Evolutionary conservation across 1,284 basidiomycete genomes (phyloP).

Genomic region (Cryptococcus floricola): DNA sequence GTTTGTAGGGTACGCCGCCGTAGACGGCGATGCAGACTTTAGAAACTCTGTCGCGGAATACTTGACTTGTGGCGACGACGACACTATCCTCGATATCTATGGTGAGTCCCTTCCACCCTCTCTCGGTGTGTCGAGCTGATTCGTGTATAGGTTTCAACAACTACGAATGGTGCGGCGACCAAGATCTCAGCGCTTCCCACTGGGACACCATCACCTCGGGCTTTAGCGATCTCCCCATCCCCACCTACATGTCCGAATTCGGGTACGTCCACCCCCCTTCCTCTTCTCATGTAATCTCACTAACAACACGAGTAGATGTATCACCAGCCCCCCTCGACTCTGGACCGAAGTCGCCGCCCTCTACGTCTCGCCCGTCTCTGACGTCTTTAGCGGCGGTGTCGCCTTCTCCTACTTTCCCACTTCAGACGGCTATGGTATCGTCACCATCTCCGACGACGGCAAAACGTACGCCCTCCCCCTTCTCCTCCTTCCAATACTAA

Average conservation of each 20-base stretch:
- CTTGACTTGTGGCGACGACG: conserved; percentile 72
- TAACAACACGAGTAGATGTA: conserved; percentile 51
- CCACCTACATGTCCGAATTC: conserved; percentile 87
- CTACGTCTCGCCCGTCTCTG: conserved; percentile 65
- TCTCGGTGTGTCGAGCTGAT: not conserved
- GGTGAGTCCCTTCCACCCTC: conserved; percentile 58
- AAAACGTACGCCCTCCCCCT: conserved; percentile 29
- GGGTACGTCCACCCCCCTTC: conserved; percentile 50
- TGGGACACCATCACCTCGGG: conserved; percentile 48
- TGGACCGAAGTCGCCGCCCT: conserved; percentile 80
- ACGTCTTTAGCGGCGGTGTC: conserved; percentile 80
- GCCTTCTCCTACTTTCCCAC: conserved; percentile 78
- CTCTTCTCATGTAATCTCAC: not conserved
- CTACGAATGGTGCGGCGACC: conserved; percentile 71
- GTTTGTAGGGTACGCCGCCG: conserved; percentile 80
- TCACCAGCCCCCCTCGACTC: conserved; percentile 60
- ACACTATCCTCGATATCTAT: conserved; percentile 73
- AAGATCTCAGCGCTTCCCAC: conserved; percentile 57
- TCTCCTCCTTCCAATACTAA: not conserved
- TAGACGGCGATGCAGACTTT: conserved; percentile 67
- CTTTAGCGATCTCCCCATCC: conserved; percentile 61
- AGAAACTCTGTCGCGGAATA: conserved; percentile 70
- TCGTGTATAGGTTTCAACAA: conserved; percentile 41
- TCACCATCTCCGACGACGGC: conserved; percentile 58
- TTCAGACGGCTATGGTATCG: conserved; percentile 74